Base-by-base conservation (phyloP, 768 basidiomycete species). In the Hydnum rufescens region DNA sequence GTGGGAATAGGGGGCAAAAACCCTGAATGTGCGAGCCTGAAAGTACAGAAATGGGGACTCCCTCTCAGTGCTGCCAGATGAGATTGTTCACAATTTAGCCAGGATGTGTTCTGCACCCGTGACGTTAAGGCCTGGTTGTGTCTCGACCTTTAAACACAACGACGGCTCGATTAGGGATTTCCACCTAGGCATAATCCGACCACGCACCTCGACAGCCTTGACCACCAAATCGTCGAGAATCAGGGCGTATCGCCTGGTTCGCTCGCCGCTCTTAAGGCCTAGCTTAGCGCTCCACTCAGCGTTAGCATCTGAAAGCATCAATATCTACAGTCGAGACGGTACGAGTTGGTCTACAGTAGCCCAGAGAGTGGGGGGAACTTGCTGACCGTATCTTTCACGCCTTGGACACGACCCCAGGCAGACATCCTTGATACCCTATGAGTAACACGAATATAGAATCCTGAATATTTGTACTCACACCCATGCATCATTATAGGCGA, bases 271-370 rank as follows among this genome's bases (percentile, higher is more conserved):
- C 5, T 32, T 26, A 5, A 58, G 36, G 2, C 60, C 61, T 32
- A 82, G 64, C 32, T 65, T 58, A 23, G 62, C 65, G 32, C 77
- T 77, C 77, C 77, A 83, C 51, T 67, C 58, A 13, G 74, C 75
- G 49, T 68, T 59, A 5, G 67, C 58, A 58, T 83, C 81, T 22
- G 73, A 73, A 58, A 80, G 69, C 42, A 73, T 66, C 28, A 78
- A 54, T 61, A 83, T 76, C 78, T 81, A 46, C 8, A 18, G 28
- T 29, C 5, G 25, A 43, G n/a, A 26, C 6, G 32, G 52, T 42
- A 39, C 32, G 36, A 29, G 13, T 51, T 25, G 31, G 4, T 8
- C 29, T 3, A 13, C 26, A 34, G 29, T 39, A 39, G 4, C 16
- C 32, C 19, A 13, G 25, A 19, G 4, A 19, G 23, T 23, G 29